These are phyloP conservation scores for Sarocladium strictum DNA, from an alignment of 2,329 filamentous ascomycete genomes.

Conservation along the genomic window DNA sequence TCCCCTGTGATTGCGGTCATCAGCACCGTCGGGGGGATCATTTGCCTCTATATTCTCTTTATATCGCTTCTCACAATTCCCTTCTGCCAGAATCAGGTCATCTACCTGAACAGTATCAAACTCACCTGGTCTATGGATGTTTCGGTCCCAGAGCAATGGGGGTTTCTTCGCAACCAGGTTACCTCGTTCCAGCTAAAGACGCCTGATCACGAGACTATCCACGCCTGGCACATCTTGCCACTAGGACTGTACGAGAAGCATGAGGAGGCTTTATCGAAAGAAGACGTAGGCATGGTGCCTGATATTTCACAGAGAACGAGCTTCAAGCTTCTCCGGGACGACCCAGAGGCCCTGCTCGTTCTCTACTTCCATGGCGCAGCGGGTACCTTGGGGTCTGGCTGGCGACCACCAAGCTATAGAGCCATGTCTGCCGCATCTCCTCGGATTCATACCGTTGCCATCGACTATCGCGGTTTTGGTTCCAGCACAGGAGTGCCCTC, in stretches of 20 bases:
- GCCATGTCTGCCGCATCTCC: constrained; percentile 45
- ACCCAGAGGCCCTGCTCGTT: constrained; percentile 37
- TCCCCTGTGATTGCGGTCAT: constrained; percentile 7
- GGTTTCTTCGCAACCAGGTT: constrained; percentile 66
- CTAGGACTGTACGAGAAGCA: constrained; percentile 58
- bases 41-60: constrained; percentile 12
- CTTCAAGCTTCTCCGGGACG: constrained; percentile 38
- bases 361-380: constrained; percentile 50
- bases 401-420: constrained; percentile 49
- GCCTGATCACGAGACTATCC: constrained; percentile 59
- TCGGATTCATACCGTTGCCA: constrained; percentile 47
- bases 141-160: constrained; percentile 60
- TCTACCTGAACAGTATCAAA: constrained; percentile 48
- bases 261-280: constrained; percentile 41
- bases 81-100: constrained; percentile 46
- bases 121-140: constrained; percentile 56
- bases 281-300: constrained; percentile 28
- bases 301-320: constrained; percentile 29
- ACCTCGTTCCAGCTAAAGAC: constrained; percentile 64
- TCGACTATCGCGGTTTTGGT: constrained; percentile 60
- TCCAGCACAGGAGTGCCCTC: constrained; percentile 45
- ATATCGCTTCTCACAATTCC: constrained; percentile 27
- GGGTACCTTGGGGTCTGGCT: constrained; percentile 51
- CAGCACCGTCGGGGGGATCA: constrained; percentile 8
- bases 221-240: constrained; percentile 74